phyloP scores from a whole-genome alignment of 2,329 filamentous ascomycete species.

The Aspergillus sp. region DNA sequence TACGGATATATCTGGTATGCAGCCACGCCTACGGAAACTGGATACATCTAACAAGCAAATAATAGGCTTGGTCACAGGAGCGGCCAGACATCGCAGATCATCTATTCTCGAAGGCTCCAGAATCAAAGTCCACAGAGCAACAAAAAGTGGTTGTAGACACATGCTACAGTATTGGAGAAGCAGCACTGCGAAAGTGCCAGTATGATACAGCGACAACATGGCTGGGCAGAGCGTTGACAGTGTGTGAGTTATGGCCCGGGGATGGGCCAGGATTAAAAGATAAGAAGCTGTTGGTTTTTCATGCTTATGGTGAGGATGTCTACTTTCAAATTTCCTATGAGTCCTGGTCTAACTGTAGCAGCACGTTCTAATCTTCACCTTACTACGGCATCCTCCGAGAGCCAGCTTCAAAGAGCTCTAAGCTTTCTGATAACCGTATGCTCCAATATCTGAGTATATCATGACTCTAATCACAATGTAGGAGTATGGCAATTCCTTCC shows the following conservation, averaged over 20 bases:
- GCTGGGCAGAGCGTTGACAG: slow-evolving; percentile 67
- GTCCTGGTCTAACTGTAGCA: slow-evolving; percentile 19
- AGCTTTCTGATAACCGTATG: slow-evolving; percentile 53
- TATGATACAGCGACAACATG: slow-evolving; percentile 64
- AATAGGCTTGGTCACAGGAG: slow-evolving; percentile 71
- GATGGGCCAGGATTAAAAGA: slow-evolving; percentile 63
- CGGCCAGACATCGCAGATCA: slow-evolving; percentile 75
- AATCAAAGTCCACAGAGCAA: slow-evolving; percentile 43
- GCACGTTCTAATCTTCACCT: slow-evolving; percentile 30
- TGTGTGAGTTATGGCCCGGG: slow-evolving; percentile 47
- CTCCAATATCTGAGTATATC: background rate
- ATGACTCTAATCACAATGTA: slow-evolving; percentile 20
- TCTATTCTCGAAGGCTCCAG: slow-evolving; percentile 65
- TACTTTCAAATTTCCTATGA: no score
- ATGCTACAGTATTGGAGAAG: slow-evolving; percentile 70
- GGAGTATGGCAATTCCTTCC: slow-evolving; percentile 63
- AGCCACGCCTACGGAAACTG: background rate
- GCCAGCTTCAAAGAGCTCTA: slow-evolving; percentile 60
- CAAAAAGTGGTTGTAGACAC: slow-evolving; percentile 61
- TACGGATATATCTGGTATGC: slow-evolving; percentile 67
- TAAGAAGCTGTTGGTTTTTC: slow-evolving; percentile 65
- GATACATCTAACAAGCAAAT: slow-evolving; percentile 1
- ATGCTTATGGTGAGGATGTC: slow-evolving; percentile 55
- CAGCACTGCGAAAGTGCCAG: slow-evolving; percentile 54
- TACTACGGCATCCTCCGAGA: slow-evolving; percentile 45